These are phyloP conservation scores for Martiniozyma asiatica DNA, from an alignment of 1,139 yeast genomes.

Conservation along the genomic window DNA sequence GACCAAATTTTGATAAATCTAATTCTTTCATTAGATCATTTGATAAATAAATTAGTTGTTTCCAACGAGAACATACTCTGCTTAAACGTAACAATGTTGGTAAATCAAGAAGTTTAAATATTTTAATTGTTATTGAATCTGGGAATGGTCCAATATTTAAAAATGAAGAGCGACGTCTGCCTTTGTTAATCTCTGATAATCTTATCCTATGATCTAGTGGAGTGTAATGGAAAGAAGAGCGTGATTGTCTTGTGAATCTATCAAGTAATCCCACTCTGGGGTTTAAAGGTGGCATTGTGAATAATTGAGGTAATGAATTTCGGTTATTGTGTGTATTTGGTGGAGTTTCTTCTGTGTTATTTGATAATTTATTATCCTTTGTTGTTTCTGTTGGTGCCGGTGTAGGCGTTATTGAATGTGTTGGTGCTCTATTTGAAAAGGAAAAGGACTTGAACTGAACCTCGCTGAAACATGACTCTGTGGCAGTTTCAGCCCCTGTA, in stretches of 20 bases:
- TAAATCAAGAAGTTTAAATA: constrained; percentile 40
- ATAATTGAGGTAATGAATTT: constrained; percentile 5
- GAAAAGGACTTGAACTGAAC: constrained; percentile 7
- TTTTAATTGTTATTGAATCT: constrained; percentile 39
- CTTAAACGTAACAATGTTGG: constrained; percentile 48
- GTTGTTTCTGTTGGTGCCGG: not conserved
- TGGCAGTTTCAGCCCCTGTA: too few species aligned
- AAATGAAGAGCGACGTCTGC: constrained; percentile 45
- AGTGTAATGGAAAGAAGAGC: constrained; percentile 32
- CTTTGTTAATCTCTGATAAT: constrained; percentile 25
- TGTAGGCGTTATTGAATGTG: not conserved
- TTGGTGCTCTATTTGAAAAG: constrained; percentile 2
- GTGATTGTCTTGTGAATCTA: constrained; percentile 12
- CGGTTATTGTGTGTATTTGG: too few species aligned
- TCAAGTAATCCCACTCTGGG: constrained; percentile 18
- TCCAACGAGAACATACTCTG: constrained; percentile 51
- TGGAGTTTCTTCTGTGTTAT: too few species aligned
- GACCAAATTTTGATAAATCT: constrained; percentile 51
- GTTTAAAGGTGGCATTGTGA: constrained; percentile 17
- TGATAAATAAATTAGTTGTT: constrained; percentile 49
- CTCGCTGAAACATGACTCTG: too few species aligned
- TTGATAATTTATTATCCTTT: not conserved
- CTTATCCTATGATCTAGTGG: constrained; percentile 42
- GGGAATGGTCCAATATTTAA: constrained; percentile 46
- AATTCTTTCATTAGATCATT: constrained; percentile 37